Base-by-base conservation (phyloP, 2,329 filamentous ascomycete species). In the Decorospora gaudefroyi region DNA sequence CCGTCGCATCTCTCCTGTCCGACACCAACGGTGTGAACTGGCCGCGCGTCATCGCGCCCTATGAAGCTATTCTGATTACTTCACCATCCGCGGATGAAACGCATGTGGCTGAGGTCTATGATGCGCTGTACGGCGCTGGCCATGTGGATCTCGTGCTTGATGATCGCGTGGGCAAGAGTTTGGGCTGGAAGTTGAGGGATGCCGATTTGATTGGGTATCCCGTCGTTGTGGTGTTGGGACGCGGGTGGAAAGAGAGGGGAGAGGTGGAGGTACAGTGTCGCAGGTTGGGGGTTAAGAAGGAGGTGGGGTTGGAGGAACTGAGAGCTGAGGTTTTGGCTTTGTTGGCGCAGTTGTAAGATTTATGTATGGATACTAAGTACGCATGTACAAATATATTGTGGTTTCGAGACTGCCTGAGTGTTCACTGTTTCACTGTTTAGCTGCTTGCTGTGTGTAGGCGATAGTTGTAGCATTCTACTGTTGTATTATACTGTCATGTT, bases 201-300 rank as follows among this genome's bases (percentile, higher is more conserved):
- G 93, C 92, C 1, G 91, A 97, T 68, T 67, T 93, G 45, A 82
- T 92, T 41, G 93, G 93, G 3, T 96, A 95, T 67, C 92, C 92
- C 0, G 77, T 97, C 9, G 77, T 92, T 6, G 76, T 96, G 9
- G 78, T 96, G 2, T 69, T 97, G 21, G 92, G 92, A 5, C 51
- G 55, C 12, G 49, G 47, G 6, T 72, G 69, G 69, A 62, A 57
- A 49, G 57, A 65, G 25, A 59, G 28, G 33, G 46, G 48, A 43
- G 70, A 77, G 11, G 80, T 87, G 25, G 90, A 95, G 67, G 81
- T 96, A 19, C 89, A 95, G 64, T 92, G 89, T 70, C 79, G 88
- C 46, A 78, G 80, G 42, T 72, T 92, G 17, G 78, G 76, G 5
- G 60, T 87, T 11, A 85, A 80, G 54, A 76, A 85, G 51, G 73